A percentile compares a stretch with the other conserved stretches of the same genome.
phyloP scores from a whole-genome alignment of 2,329 filamentous ascomycete genomes.

The Diaporthe humulicola region DNA sequence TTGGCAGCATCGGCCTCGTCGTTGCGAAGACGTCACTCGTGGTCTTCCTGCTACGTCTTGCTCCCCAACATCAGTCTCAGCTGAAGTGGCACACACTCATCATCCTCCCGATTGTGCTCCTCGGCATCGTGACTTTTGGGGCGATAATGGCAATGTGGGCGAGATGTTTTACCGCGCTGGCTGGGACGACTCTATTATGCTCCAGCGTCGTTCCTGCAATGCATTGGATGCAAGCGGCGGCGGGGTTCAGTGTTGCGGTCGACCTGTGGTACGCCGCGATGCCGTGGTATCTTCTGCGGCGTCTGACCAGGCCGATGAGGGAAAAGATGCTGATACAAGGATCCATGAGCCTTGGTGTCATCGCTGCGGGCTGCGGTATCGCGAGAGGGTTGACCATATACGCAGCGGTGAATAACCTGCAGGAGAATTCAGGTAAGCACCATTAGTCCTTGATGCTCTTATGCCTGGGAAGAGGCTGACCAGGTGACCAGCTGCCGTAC shows the following conservation, averaged over 20 bases:
- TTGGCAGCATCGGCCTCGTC: conserved; percentile 37
- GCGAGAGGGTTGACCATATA: conserved; percentile 38
- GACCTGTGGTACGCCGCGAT: conserved; percentile 39
- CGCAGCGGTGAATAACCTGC: conserved; percentile 31
- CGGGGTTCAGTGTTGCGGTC: conserved; percentile 34
- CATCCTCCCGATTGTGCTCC: conserved; percentile 39
- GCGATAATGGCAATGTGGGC: conserved; percentile 41
- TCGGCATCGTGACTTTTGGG: conserved; percentile 40
- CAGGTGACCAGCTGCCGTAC: conserved; percentile 27
- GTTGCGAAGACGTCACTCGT: conserved; percentile 38
- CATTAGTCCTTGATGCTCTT: background rate
- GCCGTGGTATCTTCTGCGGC: conserved; percentile 38
- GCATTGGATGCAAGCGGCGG: conserved; percentile 39
- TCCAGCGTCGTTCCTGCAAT: conserved; percentile 31
- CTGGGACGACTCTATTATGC: conserved; percentile 31
- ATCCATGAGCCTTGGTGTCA: conserved; percentile 38
- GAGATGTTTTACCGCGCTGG: conserved; percentile 35
- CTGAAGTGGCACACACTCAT: conserved; percentile 33
- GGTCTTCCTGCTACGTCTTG: conserved; percentile 38
- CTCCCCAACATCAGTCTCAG: conserved; percentile 36
- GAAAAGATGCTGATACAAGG: conserved; percentile 39
- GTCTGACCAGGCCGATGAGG: conserved; percentile 34
- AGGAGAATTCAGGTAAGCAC: conserved; percentile 32
- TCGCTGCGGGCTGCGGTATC: conserved; percentile 37
- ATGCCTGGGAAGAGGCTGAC: background rate